Percentiles rank a stretch among this genome's conserved stretches.
These are phyloP conservation scores for Pichia sp. DNA, from an alignment of 1,139 yeast species.

Conservation along the genomic window DNA sequence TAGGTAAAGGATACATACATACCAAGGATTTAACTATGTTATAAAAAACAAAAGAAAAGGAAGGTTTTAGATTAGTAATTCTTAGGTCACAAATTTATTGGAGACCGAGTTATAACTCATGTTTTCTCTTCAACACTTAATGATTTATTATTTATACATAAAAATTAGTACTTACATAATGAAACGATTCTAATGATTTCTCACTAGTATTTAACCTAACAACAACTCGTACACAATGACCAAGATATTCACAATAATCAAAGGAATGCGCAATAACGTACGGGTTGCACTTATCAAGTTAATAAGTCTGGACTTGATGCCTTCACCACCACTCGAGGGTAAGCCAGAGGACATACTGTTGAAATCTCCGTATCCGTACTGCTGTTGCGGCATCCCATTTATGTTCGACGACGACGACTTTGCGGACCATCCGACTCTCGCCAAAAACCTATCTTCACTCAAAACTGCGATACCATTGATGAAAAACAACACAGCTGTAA, in stretches of 20 bases:
- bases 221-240: slow-evolving; percentile 70
- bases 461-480: slow-evolving; percentile 76
- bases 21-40: neutral
- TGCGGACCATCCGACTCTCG: slow-evolving; percentile 50
- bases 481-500: slow-evolving; percentile 50
- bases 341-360: neutral
- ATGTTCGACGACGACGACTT: slow-evolving; percentile 2
- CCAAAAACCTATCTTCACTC: slow-evolving; percentile 77
- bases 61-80: too few species aligned
- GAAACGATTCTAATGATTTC: neutral
- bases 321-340: slow-evolving; percentile 13
- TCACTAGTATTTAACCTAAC: slow-evolving; percentile 48
- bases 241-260: slow-evolving; percentile 60
- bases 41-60: neutral
- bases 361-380: slow-evolving; percentile 23
- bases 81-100: too few species aligned
- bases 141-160: neutral
- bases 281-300: slow-evolving; percentile 69
- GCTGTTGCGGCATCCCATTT: slow-evolving; percentile 10
- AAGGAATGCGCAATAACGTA: slow-evolving; percentile 70
- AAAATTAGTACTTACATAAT: neutral
- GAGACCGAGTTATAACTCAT: neutral
- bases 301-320: slow-evolving; percentile 55
- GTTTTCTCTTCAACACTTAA: neutral
- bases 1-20: neutral